phyloP scores from a whole-genome alignment of 2,329 filamentous ascomycete species.

The Sphaerulina vaccinii region DNA sequence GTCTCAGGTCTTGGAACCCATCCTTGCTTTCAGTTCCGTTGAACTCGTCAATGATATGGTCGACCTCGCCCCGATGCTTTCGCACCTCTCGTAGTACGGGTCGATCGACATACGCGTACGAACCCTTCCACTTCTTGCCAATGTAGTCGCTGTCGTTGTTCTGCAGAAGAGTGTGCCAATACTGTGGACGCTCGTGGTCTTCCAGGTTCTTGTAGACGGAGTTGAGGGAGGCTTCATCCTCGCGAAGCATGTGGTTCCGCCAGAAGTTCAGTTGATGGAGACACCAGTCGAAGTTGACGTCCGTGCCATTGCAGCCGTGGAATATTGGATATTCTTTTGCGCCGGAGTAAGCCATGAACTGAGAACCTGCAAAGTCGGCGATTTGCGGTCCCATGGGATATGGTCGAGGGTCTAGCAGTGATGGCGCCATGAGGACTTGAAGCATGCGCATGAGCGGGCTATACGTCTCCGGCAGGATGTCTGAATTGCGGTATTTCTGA shows the following conservation, averaged over 20 bases:
- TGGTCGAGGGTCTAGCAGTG: slow-evolving; percentile 24
- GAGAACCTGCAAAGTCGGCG: slow-evolving; percentile 44
- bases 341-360: slow-evolving; percentile 46
- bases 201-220: slow-evolving; percentile 40
- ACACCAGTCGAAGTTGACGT: slow-evolving; percentile 49
- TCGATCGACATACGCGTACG: slow-evolving; percentile 44
- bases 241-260: slow-evolving; percentile 48
- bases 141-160: slow-evolving; percentile 35
- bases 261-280: slow-evolving; percentile 55
- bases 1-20: slow-evolving; percentile 34
- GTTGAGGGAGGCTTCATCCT: slow-evolving; percentile 41
- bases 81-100: background rate
- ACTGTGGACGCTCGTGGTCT: slow-evolving; percentile 41
- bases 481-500: background rate
- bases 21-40: slow-evolving; percentile 34
- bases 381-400: slow-evolving; percentile 5
- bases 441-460: slow-evolving; percentile 28
- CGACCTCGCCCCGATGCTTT: background rate
- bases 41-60: slow-evolving; percentile 33
- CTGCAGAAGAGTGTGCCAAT: slow-evolving; percentile 28
- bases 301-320: slow-evolving; percentile 36
- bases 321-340: slow-evolving; percentile 43
- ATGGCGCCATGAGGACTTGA: slow-evolving; percentile 36
- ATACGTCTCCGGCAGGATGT: background rate
- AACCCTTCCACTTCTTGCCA: slow-evolving; percentile 52